Conservation (phyloP, 1,284 basidiomycete genomes). For the Moesziomyces parantarcticus region DNA sequence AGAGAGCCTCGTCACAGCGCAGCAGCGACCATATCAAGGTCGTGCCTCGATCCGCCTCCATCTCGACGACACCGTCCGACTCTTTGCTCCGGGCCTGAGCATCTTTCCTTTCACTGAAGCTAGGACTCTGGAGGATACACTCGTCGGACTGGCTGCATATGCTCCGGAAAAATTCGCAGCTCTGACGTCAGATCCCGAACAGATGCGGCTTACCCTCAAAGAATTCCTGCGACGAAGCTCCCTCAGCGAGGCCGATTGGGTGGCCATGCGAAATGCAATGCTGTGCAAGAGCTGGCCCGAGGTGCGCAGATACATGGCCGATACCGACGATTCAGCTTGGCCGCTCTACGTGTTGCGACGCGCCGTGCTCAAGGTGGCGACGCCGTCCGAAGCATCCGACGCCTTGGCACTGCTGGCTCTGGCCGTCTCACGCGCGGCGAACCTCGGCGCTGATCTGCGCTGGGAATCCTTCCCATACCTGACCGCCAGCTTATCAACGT, state of each 20-base stretch:
- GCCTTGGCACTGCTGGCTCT: constrained; percentile 23
- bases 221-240: constrained; percentile 1
- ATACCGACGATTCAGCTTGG: constrained; percentile 20
- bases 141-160: constrained; percentile 6
- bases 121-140: constrained; percentile 6
- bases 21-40: not conserved
- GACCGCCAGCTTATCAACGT: constrained; percentile 11
- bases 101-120: constrained; percentile 10
- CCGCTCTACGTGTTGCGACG: constrained; percentile 20
- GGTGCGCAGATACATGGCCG: constrained; percentile 28
- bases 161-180: not conserved
- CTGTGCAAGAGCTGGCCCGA: constrained; percentile 29
- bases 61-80: not conserved
- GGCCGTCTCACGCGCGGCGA: not conserved
- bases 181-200: not conserved
- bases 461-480: not conserved
- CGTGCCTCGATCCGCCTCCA: not conserved
- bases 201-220: constrained; percentile 2
- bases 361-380: constrained; percentile 10
- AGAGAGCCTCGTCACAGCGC: not conserved
- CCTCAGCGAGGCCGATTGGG: constrained; percentile 1
- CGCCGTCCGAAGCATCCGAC: constrained; percentile 32
- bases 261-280: constrained; percentile 33
- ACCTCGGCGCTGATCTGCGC: no score
- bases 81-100: constrained; percentile 6